Evolutionary conservation across 179 eudicot species (phyloP).

Genomic region (Patellifolia procumbens): DNA sequence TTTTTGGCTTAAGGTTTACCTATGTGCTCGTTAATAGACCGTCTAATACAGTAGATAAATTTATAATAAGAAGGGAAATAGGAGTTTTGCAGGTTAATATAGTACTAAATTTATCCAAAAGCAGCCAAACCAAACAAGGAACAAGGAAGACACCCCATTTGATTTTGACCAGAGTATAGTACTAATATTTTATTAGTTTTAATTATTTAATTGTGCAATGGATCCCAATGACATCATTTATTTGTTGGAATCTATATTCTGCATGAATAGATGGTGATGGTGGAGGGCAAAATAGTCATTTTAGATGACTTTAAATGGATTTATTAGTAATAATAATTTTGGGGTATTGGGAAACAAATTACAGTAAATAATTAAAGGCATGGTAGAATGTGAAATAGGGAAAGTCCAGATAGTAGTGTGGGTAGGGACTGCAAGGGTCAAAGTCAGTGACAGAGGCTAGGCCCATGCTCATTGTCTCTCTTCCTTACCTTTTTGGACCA

Average conservation of each 20-base stretch:
- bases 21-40: too few species aligned
- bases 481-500: slow-evolving; percentile 28
- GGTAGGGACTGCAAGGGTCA: slow-evolving; percentile 32
- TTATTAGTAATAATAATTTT: too few species aligned
- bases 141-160: slow-evolving; percentile 5
- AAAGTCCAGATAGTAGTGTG: neutral
- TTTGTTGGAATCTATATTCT: neutral
- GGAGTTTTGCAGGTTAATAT: slow-evolving; percentile 3
- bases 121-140: slow-evolving; percentile 22
- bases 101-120: neutral
- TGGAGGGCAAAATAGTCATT: slow-evolving; percentile 16
- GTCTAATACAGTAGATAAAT: too few species aligned
- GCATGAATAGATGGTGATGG: neutral
- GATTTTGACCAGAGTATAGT: slow-evolving; percentile 17
- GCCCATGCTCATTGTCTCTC: slow-evolving; percentile 12
- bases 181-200: neutral
- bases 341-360: too few species aligned
- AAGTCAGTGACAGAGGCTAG: slow-evolving; percentile 14
- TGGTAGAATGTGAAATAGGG: slow-evolving; percentile 16
- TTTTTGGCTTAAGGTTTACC: too few species aligned
- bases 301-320: too few species aligned
- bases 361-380: neutral
- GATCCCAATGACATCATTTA: slow-evolving; percentile 34
- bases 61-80: neutral
- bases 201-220: neutral